A percentile compares a stretch with the other conserved stretches of the same genome.
These are phyloP conservation scores for Chloranthus sessilifolius DNA, from an alignment of 164 flowering plant genomes.

Conservation along the genomic window DNA sequence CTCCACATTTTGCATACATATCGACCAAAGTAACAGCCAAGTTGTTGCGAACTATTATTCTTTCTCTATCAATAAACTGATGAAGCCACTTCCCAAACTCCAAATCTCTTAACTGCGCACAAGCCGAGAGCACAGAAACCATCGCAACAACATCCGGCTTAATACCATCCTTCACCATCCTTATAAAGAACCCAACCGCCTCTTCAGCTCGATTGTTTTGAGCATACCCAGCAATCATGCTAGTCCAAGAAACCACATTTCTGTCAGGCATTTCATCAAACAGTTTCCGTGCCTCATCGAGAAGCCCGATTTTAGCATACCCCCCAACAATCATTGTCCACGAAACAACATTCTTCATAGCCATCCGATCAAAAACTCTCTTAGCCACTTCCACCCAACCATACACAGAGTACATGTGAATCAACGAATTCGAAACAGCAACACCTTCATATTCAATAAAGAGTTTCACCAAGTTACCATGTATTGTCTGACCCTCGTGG, in stretches of 20 bases:
- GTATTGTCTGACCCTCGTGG: conserved; percentile 7
- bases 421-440: conserved; percentile 10
- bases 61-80: conserved; percentile 9
- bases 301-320: conserved; percentile 14
- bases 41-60: conserved; percentile 4
- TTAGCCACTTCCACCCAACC: conserved; percentile 9
- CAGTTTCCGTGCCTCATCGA: conserved; percentile 13
- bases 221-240: conserved; percentile 18
- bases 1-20: conserved; percentile 29
- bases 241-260: conserved; percentile 28
- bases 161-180: conserved; percentile 11
- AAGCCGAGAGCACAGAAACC: conserved; percentile 19
- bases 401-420: conserved; percentile 16
- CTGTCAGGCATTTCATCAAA: conserved; percentile 21
- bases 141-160: conserved; percentile 17
- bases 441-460: conserved; percentile 1
- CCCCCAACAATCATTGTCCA: conserved; percentile 12
- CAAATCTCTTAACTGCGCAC: conserved; percentile 10
- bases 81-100: conserved; percentile 20
- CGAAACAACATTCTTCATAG: conserved; percentile 14
- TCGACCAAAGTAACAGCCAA: conserved; percentile 19
- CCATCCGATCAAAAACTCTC: conserved; percentile 15
- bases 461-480: conserved; percentile 6
- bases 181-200: conserved; percentile 18
- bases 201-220: conserved; percentile 10